These are phyloP conservation scores for Leccinum rimulosum DNA, from an alignment of 768 basidiomycete species.

Conservation along the genomic window DNA sequence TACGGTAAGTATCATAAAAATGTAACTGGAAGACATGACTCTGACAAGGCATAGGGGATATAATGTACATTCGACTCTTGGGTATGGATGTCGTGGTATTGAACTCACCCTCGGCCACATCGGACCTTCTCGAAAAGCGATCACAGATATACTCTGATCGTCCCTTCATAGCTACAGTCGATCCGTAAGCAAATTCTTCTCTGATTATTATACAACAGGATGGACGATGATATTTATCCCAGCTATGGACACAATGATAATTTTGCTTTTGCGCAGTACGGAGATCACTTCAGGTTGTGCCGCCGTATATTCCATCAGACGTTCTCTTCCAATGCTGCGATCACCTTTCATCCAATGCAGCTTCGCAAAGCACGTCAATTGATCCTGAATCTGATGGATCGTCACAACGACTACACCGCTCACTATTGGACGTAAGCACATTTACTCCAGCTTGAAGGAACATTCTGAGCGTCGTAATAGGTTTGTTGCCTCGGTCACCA, in stretches of 20 bases:
- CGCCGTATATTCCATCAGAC: slow-evolving; percentile 18
- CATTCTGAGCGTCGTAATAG: slow-evolving; percentile 16
- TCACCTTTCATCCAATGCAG: slow-evolving; percentile 9
- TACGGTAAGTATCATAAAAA: neutral
- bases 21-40: neutral
- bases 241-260: slow-evolving; percentile 18
- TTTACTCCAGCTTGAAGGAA: neutral
- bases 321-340: slow-evolving; percentile 1
- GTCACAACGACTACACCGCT: slow-evolving; percentile 1
- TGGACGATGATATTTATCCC: neutral
- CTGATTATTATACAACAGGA: neutral
- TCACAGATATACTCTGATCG: slow-evolving; percentile 50
- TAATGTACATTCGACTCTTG: neutral
- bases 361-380: slow-evolving; percentile 9
- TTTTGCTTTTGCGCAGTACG: slow-evolving; percentile 14
- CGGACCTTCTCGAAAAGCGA: slow-evolving; percentile 48
- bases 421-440: slow-evolving; percentile 12
- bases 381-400: slow-evolving; percentile 4
- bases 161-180: slow-evolving; percentile 31
- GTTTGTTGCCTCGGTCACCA: slow-evolving; percentile 32
- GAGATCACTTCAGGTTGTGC: slow-evolving; percentile 12
- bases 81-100: neutral
- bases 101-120: slow-evolving; percentile 3
- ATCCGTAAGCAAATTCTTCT: slow-evolving; percentile 9
- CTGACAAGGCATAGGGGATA: neutral